Conservation (phyloP, 2,329 filamentous ascomycete genomes). For the Annulohypoxylon truncatum region DNA sequence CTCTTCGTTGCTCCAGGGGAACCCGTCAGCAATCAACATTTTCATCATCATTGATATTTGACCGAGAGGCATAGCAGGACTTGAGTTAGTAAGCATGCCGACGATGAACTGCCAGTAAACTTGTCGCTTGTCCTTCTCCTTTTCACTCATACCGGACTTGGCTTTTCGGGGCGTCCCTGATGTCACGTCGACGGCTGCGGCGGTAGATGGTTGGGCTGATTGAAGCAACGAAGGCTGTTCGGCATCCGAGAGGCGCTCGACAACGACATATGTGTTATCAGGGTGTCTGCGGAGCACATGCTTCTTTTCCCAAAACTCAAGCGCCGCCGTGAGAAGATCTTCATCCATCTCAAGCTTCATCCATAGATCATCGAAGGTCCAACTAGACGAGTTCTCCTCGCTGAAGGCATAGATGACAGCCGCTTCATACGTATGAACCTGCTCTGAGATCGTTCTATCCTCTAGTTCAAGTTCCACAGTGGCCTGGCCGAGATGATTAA, state of each 20-base stretch:
- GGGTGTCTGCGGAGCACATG: slow-evolving; percentile 70
- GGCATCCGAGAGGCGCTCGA: slow-evolving; percentile 69
- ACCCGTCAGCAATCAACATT: slow-evolving; percentile 88
- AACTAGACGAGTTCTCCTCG: slow-evolving; percentile 50
- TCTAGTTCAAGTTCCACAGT: slow-evolving; percentile 84
- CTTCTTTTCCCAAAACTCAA: slow-evolving; percentile 78
- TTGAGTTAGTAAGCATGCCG: slow-evolving; percentile 94
- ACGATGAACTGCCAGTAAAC: slow-evolving; percentile 94
- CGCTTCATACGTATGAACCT: slow-evolving; percentile 86
- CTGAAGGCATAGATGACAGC: slow-evolving; percentile 86
- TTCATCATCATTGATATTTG: slow-evolving; percentile 95
- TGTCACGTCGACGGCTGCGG: slow-evolving; percentile 41
- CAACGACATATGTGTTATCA: slow-evolving; percentile 71
- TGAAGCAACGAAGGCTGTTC: slow-evolving; percentile 46
- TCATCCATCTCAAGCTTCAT: slow-evolving; percentile 76
- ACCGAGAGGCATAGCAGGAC: slow-evolving; percentile 78
- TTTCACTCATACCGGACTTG: slow-evolving; percentile 66
- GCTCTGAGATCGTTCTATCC: slow-evolving; percentile 78
- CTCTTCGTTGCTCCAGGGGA: slow-evolving; percentile 90
- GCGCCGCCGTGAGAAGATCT: slow-evolving; percentile 73
- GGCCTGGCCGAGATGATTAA: slow-evolving; percentile 83
- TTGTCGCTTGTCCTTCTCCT: slow-evolving; percentile 68
- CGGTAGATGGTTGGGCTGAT: slow-evolving; percentile 37
- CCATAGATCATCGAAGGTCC: slow-evolving; percentile 64
- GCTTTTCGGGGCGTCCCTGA: slow-evolving; percentile 62